Base-by-base conservation (phyloP, 2,329 filamentous ascomycete genomes). In the Cercospora janseana region DNA sequence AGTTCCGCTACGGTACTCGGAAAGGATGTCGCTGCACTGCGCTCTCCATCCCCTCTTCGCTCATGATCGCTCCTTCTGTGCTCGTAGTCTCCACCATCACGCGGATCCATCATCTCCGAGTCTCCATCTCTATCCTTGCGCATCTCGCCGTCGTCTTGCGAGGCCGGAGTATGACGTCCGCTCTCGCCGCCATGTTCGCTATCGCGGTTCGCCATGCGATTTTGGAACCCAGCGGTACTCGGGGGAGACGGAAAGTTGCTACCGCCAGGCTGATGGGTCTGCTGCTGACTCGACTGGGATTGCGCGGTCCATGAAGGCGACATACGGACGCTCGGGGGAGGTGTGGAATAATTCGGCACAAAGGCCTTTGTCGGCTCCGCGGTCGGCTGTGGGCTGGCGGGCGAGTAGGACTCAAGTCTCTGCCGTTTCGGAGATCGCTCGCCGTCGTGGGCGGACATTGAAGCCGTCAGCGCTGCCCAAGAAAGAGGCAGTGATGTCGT, bases 21-120 rank as follows among this genome's bases (percentile, higher is more conserved):
- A 10, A 18, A 44, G 6, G 44, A 38, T 29, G 24, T 38, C 15
- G 43, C 44, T 18, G 45, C 23, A 18, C 45, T 41, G 1, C 35
- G 23, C 34, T 31, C 48, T 21, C 29, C 31, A 15, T 23, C 40
- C 46, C 29, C 53, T 68, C 72, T 66, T 71, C 73, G 71, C 63
- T 76, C 70, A 63, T 76, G 74, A 59, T 76, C 70, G 45, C 71
- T 71, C 50, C 64, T 67, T 65, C 69, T 71, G 66, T 72, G 64
- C 49, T 66, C 61, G 46, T 60, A 59, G 38, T 66, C 62, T 20
- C 6, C 37, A 16, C 32, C 45, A 18, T 37, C 41, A 28, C 48
- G 48, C 38, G 48, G 50, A 32, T 72, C 70, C 20, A 59, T 62
- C 71, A 73, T 75, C 58, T 66, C 62, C 52, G 65, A 66, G 61